These are phyloP conservation scores for Aurinia saxatilis DNA, from an alignment of 345 rosid species.

Conservation along the genomic window DNA sequence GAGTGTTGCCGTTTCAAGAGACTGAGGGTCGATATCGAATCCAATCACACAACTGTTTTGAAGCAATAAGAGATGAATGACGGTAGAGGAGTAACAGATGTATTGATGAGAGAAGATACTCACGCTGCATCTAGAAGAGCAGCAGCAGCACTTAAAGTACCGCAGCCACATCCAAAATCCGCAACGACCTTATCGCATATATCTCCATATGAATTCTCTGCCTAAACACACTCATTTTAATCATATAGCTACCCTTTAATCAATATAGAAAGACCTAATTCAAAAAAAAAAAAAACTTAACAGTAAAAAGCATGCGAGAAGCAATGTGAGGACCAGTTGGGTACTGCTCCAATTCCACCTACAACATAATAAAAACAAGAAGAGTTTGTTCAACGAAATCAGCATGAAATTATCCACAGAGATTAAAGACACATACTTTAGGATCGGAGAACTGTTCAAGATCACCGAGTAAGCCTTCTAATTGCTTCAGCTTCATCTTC, in stretches of 20 bases:
- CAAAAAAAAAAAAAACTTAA: slow-evolving; percentile 20
- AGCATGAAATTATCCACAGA: no score
- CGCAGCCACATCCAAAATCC: slow-evolving; percentile 97
- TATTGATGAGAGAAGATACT: slow-evolving; percentile 22
- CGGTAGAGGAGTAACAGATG: background rate
- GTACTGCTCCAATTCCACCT: slow-evolving; percentile 93
- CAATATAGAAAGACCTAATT: background rate
- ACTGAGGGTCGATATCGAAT: slow-evolving; percentile 66
- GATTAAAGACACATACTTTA: slow-evolving; percentile 46
- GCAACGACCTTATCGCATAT: slow-evolving; percentile 66
- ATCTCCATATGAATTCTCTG: slow-evolving; percentile 85
- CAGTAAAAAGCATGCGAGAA: slow-evolving; percentile 89
- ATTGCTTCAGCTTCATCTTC: slow-evolving; percentile 81
- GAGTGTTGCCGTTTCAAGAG: slow-evolving; percentile 62
- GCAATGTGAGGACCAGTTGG: slow-evolving; percentile 97
- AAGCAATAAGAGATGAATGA: background rate
- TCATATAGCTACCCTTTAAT: background rate
- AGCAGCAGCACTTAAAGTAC: slow-evolving; percentile 83
- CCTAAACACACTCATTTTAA: slow-evolving; percentile 36
- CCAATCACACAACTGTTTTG: slow-evolving; percentile 63
- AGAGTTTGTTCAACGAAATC: background rate
- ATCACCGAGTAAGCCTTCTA: slow-evolving; percentile 71
- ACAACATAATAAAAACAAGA: slow-evolving; percentile 7
- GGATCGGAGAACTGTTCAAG: slow-evolving; percentile 72
- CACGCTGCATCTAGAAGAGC: slow-evolving; percentile 85